These are phyloP conservation scores for Trichophyton benhamiae DNA, from an alignment of 2,329 filamentous ascomycete species.

Conservation along the genomic window DNA sequence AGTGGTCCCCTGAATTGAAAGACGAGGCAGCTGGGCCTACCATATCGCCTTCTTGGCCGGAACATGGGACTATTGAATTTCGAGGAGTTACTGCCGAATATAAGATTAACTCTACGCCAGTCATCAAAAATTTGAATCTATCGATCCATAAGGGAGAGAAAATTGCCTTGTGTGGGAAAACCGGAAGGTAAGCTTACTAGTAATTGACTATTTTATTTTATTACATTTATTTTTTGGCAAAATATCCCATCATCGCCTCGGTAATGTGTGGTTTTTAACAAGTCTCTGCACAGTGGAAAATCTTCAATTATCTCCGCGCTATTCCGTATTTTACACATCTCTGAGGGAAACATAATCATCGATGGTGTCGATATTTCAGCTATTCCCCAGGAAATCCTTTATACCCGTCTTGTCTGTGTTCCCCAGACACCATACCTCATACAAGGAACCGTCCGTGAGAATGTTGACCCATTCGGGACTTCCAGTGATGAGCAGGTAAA, in stretches of 20 bases:
- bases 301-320: conserved; percentile 4
- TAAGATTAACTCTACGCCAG: conserved; percentile 5
- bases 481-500: not conserved
- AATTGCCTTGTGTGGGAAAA: conserved; percentile 14
- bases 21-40: not conserved
- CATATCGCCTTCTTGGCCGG: not conserved
- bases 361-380: conserved; percentile 7
- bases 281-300: conserved; percentile 6
- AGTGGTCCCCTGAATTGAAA: not conserved
- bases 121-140: conserved; percentile 7
- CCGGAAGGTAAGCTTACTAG: not conserved
- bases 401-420: conserved; percentile 11
- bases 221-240: too few relatives aligned
- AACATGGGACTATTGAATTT: not conserved
- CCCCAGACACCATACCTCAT: conserved; percentile 11
- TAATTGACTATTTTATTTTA: not conserved
- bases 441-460: conserved; percentile 6
- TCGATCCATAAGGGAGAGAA: conserved; percentile 9
- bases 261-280: not conserved
- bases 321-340: conserved; percentile 5
- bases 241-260: not conserved
- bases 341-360: conserved; percentile 6
- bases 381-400: conserved; percentile 5
- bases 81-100: not conserved
- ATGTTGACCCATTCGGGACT: conserved; percentile 5